Base-by-base conservation (phyloP, 2,329 filamentous ascomycete genomes). In the Aureobasidium sp. region DNA sequence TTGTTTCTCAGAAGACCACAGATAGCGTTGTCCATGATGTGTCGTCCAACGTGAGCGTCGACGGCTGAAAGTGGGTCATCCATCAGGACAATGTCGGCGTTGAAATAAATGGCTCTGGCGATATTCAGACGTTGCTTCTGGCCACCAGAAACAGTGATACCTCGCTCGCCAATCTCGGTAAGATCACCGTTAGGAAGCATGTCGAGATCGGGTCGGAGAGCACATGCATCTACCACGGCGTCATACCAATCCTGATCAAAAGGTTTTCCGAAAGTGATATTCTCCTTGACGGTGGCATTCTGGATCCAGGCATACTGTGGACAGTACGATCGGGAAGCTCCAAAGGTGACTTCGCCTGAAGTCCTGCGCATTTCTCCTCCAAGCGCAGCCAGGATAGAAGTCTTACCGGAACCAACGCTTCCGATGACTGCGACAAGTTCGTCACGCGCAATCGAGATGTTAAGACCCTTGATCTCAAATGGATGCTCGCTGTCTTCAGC, bases 231-330 rank as follows among this genome's bases (percentile, higher is more conserved):
- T 36, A 96, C 81, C n/a, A 96, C 91, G 57, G 88, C 77, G 48
- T 87, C 82, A 70, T 96, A 96, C 92, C 93, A 96, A 3, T 78
- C 77, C 63, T 81, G 81, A 58, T 96, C 81, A 64, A 67, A 84
- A 72, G 82, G 78, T 80, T 91, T 93, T 12, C 93, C 93, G 70
- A 97, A 97, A 0, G 91, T 76, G 63, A 99, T 96, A 70, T 99
- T 99, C 37, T 96, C 85, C 65, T 85, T 86, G 3, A 97, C 83
- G 0, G 88, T 90, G 0, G 91, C 82, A 70, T 97, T 97, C 71
- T 97, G 93, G 53, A 99, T 96, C 94, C 94, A 99, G 0, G 94
- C 90, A 70, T 96, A 96, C 72, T 99, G 93, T 0, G 93, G 93
- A 67, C 94, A 97, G 69, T 96, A 97, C 0, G 93, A 90, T 65